Conservation (phyloP, 228 moss, liverwort and hornwort genomes). For the Sphagnum fallax region DNA sequence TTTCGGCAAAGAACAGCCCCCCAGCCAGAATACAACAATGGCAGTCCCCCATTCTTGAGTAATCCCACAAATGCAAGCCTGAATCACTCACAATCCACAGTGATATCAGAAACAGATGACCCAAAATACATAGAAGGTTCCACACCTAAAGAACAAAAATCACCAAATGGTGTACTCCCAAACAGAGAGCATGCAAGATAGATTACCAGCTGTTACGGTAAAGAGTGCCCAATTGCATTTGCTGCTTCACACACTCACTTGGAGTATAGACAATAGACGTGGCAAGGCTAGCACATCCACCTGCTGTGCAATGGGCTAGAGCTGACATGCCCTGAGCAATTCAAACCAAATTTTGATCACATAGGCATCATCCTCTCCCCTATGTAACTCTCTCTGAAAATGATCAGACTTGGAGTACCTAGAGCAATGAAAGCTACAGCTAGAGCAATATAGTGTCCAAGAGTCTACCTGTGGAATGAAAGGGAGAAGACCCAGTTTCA, state of each 20-base stretch:
- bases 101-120: not conserved
- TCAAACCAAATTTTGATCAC: not conserved
- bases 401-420: not conserved
- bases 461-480: conserved; percentile 32
- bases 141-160: no score
- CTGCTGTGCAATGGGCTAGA: conserved; percentile 49
- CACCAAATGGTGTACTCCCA: not conserved
- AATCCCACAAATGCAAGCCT: conserved; percentile 50
- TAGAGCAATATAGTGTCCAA: not conserved
- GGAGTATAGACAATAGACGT: conserved; percentile 57
- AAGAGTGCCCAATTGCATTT: conserved; percentile 62
- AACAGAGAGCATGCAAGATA: not conserved
- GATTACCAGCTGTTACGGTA: conserved; percentile 58
- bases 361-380: not conserved
- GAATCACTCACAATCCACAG: conserved; percentile 13
- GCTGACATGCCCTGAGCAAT: conserved; percentile 49
- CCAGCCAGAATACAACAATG: conserved; percentile 51
- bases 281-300: conserved; percentile 60
- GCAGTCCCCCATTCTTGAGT: conserved; percentile 53
- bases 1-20: conserved; percentile 63
- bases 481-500: conserved; percentile 48
- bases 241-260: conserved; percentile 64
- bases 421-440: not conserved
- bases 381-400: not conserved
- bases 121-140: no score